Conservation (phyloP, 805 yeast species). For the Danielia oregonensis region DNA sequence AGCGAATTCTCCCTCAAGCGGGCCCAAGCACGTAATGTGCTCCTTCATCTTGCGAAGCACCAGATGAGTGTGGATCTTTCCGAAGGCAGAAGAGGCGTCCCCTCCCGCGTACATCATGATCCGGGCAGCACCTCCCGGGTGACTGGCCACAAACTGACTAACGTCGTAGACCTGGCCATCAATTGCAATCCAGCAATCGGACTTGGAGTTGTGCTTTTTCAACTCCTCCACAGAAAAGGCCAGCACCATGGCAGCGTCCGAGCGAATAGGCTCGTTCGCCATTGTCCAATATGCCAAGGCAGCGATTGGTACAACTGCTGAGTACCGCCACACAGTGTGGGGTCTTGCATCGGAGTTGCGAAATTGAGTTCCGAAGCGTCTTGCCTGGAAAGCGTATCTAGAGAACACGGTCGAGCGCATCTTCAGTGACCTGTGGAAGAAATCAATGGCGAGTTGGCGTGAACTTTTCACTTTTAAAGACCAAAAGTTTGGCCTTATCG, state of each 20-base stretch:
- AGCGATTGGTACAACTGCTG: too few relatives aligned
- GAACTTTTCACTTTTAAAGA: too few relatives aligned
- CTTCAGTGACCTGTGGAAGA: not conserved
- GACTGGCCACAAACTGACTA: conserved; percentile 1
- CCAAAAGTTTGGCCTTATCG: too few relatives aligned
- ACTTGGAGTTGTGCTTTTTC: conserved; percentile 3
- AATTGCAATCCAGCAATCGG: conserved; percentile 5
- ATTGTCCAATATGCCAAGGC: too few relatives aligned
- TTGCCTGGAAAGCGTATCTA: too few relatives aligned
- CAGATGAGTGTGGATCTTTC: conserved; percentile 2
- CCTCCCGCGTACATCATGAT: conserved; percentile 4
- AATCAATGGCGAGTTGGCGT: not conserved
- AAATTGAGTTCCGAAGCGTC: too few relatives aligned
- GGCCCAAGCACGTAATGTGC: conserved; percentile 4
- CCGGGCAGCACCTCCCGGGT: conserved; percentile 5
- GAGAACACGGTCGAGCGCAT: too few relatives aligned
- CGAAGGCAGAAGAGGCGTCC: conserved; percentile 2
- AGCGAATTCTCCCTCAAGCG: conserved; percentile 4
- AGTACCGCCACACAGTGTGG: too few relatives aligned
- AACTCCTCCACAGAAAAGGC: conserved; percentile 4
- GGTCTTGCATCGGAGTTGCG: too few relatives aligned
- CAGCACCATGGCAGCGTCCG: conserved; percentile 1
- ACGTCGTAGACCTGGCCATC: conserved; percentile 6
- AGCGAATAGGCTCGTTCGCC: conserved; percentile 1
- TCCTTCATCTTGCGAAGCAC: conserved; percentile 3